A percentile compares a stretch with the other conserved stretches of the same genome.
Conservation (phyloP, 1,139 yeast species). For the Kluyveromyces sp. region DNA sequence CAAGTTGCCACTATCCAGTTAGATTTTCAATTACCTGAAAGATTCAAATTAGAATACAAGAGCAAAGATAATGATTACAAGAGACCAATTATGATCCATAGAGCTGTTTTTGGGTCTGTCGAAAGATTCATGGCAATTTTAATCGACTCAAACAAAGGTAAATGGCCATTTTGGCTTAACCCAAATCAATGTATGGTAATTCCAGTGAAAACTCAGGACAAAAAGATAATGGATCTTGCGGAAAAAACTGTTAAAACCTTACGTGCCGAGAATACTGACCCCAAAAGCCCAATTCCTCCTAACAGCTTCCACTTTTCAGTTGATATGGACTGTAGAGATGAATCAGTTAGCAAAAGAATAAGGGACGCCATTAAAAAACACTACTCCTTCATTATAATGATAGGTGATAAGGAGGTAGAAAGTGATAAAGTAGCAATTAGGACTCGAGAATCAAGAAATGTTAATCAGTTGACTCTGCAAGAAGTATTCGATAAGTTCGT, state of each 20-base stretch:
- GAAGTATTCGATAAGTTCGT: constrained; percentile 46
- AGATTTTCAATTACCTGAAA: constrained; percentile 87
- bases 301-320: constrained; percentile 61
- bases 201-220: constrained; percentile 63
- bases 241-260: constrained; percentile 15
- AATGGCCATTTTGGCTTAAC: constrained; percentile 97
- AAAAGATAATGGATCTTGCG: constrained; percentile 42
- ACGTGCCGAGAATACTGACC: constrained; percentile 20
- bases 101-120: constrained; percentile 92
- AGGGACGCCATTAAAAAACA: constrained; percentile 72
- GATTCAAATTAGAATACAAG: constrained; percentile 69
- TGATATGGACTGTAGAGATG: constrained; percentile 67
- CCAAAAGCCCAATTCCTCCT: constrained; percentile 38
- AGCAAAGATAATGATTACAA: constrained; percentile 41
- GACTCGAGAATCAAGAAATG: constrained; percentile 46
- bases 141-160: constrained; percentile 85
- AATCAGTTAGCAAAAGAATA: constrained; percentile 73
- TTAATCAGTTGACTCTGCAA: constrained; percentile 38
- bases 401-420: constrained; percentile 80
- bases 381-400: constrained; percentile 69
- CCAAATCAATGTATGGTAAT: constrained; percentile 89
- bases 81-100: constrained; percentile 84
- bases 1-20: constrained; percentile 95
- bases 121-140: constrained; percentile 89
- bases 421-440: constrained; percentile 60